Percentiles rank a stretch among this genome's conserved stretches.
Evolutionary conservation across 2,329 filamentous ascomycete species (phyloP).

Genomic region (Acephala macrosclerotiorum): DNA sequence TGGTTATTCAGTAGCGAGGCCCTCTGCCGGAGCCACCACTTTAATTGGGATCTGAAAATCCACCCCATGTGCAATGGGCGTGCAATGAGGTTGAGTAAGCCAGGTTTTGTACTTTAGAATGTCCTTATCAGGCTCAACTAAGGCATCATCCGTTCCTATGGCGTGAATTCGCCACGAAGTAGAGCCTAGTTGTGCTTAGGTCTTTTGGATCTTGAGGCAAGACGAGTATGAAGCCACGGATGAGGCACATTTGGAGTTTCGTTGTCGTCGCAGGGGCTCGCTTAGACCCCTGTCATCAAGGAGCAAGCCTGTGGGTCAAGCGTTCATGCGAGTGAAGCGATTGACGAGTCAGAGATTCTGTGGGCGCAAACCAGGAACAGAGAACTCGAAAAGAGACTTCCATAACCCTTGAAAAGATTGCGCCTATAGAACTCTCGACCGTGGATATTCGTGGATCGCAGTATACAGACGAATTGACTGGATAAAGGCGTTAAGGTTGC

Average conservation of each 20-base stretch:
- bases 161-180: constrained; percentile 20
- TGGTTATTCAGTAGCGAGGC: constrained; percentile 18
- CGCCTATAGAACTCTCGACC: not conserved
- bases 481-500: constrained; percentile 25
- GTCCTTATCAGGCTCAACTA: constrained; percentile 22
- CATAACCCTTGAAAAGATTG: constrained; percentile 25
- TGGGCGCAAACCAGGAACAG: constrained; percentile 1
- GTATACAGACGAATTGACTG: constrained; percentile 17
- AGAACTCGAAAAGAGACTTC: constrained; percentile 20
- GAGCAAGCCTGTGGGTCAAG: constrained; percentile 24
- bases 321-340: constrained; percentile 32
- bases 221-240: constrained; percentile 38
- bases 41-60: constrained; percentile 23
- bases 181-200: constrained; percentile 28
- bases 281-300: constrained; percentile 35
- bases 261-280: constrained; percentile 42
- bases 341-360: constrained; percentile 23
- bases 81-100: constrained; percentile 8
- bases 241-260: constrained; percentile 41
- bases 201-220: constrained; percentile 30
- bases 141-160: constrained; percentile 23
- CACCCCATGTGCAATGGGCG: constrained; percentile 9
- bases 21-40: constrained; percentile 18
- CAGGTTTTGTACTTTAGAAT: constrained; percentile 4
- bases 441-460: constrained; percentile 8